phyloP scores from a whole-genome alignment of 2,329 filamentous ascomycete genomes.

The Elsinoe fawcettii region DNA sequence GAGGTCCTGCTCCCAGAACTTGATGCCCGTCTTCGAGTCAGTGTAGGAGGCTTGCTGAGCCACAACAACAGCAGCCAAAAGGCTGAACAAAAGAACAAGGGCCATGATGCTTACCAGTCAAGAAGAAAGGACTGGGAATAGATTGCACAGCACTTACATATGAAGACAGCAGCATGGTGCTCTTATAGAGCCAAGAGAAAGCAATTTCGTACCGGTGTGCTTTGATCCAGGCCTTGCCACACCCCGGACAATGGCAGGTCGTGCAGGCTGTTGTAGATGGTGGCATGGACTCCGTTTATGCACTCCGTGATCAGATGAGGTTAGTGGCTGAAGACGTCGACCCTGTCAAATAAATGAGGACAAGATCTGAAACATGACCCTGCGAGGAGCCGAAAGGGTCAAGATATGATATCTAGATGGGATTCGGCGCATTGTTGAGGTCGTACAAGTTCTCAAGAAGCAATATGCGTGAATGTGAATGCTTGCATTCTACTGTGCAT shows the following conservation, averaged over 20 bases:
- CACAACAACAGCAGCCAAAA: slow-evolving; percentile 21
- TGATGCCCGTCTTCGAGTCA: slow-evolving; percentile 41
- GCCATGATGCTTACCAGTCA: background rate
- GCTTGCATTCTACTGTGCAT: background rate
- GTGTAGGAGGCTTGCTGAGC: slow-evolving; percentile 23
- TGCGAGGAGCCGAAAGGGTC: background rate
- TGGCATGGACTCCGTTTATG: slow-evolving; percentile 3
- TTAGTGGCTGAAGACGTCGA: slow-evolving; percentile 9
- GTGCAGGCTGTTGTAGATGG: slow-evolving; percentile 5
- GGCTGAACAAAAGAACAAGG: slow-evolving; percentile 8
- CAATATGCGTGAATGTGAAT: background rate
- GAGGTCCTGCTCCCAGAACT: slow-evolving; percentile 46
- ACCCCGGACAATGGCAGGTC: background rate
- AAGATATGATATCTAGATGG: background rate
- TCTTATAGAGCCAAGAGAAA: background rate
- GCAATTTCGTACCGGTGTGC: background rate
- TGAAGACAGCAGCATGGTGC: background rate
- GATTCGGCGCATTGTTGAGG: background rate
- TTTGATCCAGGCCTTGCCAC: background rate
- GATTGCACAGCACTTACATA: slow-evolving; percentile 1
- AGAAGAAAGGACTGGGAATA: background rate
- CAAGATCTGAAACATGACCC: background rate
- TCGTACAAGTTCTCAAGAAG: background rate
- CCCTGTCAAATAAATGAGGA: background rate
- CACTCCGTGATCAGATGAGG: slow-evolving; percentile 12